These are phyloP conservation scores for Cladorrhinum samala DNA, from an alignment of 495 filamentous ascomycete species.

Conservation along the genomic window DNA sequence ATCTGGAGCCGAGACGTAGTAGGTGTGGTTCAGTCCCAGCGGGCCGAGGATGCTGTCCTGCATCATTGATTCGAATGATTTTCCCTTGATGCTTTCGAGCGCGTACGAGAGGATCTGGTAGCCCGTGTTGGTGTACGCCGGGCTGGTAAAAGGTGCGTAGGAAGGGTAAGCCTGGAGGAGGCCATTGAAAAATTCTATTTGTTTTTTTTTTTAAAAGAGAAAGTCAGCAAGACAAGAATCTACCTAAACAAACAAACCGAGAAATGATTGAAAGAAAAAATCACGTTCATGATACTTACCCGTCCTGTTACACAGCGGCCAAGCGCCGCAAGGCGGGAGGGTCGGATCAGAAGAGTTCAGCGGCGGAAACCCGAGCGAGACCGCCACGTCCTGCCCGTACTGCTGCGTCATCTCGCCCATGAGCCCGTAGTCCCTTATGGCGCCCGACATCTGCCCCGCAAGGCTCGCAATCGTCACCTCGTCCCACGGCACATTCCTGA, in stretches of 20 bases:
- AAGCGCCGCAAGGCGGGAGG: conserved; percentile 33
- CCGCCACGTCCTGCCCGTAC: conserved; percentile 25
- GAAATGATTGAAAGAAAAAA: too few species aligned
- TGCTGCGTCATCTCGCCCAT: conserved; percentile 39
- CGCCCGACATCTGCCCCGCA: conserved; percentile 48
- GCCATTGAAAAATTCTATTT: conserved; percentile 48
- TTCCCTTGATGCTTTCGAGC: conserved; percentile 48
- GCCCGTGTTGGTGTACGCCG: conserved; percentile 53
- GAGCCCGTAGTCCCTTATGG: conserved; percentile 41
- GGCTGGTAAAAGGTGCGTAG: conserved; percentile 41
- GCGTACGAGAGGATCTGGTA: conserved; percentile 50
- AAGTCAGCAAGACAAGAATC: too few species aligned
- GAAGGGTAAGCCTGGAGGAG: conserved; percentile 42
- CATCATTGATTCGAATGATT: conserved; percentile 38
- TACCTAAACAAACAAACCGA: too few species aligned
- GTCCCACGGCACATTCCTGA: conserved; percentile 45
- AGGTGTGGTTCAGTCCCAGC: conserved; percentile 39
- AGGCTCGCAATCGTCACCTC: conserved; percentile 49
- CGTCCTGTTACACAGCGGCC: conserved; percentile 29
- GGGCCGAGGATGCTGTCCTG: conserved; percentile 39
- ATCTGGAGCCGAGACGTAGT: conserved; percentile 27
- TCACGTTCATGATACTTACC: conserved; percentile 30
- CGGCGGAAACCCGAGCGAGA: conserved; percentile 35
- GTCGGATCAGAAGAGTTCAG: conserved; percentile 36
- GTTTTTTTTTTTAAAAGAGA: too few species aligned